phyloP scores from a whole-genome alignment of 2,329 filamentous ascomycete genomes.

The Hypoxylon sp. region DNA sequence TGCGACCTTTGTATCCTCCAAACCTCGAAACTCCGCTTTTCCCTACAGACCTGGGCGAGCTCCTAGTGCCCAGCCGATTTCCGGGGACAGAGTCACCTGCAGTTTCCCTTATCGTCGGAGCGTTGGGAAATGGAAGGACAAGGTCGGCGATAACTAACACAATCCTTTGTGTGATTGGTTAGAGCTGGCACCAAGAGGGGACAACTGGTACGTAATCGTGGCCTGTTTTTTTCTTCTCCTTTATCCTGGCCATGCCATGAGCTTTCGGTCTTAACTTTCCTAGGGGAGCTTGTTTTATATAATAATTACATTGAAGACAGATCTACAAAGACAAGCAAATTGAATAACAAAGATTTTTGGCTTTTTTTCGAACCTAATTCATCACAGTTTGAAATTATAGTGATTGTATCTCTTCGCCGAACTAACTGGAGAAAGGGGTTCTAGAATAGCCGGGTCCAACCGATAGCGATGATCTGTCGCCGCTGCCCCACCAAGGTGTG shows the following conservation, averaged over 20 bases:
- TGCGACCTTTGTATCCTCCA: constrained; percentile 10
- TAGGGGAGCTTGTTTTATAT: constrained; percentile 10
- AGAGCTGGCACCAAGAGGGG: constrained; percentile 13
- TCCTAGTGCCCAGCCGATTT: constrained; percentile 39
- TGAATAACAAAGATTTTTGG: constrained; percentile 19
- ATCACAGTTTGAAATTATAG: background rate
- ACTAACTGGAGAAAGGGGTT: constrained; percentile 17
- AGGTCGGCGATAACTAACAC: constrained; percentile 28
- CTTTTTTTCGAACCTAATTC: constrained; percentile 15
- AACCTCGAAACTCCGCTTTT: constrained; percentile 41
- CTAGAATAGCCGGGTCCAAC: constrained; percentile 28
- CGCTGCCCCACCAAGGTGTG: constrained; percentile 30
- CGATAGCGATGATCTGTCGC: constrained; percentile 22
- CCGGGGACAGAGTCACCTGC: constrained; percentile 35
- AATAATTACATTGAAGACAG: constrained; percentile 8
- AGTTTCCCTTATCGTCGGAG: constrained; percentile 38
- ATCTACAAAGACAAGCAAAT: constrained; percentile 4
- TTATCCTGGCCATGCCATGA: constrained; percentile 13
- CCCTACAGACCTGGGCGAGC: constrained; percentile 13
- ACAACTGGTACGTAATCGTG: constrained; percentile 40
- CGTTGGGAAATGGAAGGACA: constrained; percentile 30
- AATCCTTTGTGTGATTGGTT: constrained; percentile 43
- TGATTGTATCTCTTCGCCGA: constrained; percentile 15
- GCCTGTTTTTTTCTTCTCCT: constrained; percentile 24
- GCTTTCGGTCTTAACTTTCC: background rate